phyloP scores from a whole-genome alignment of 495 filamentous ascomycete genomes.

The Penicillium parvum region DNA sequence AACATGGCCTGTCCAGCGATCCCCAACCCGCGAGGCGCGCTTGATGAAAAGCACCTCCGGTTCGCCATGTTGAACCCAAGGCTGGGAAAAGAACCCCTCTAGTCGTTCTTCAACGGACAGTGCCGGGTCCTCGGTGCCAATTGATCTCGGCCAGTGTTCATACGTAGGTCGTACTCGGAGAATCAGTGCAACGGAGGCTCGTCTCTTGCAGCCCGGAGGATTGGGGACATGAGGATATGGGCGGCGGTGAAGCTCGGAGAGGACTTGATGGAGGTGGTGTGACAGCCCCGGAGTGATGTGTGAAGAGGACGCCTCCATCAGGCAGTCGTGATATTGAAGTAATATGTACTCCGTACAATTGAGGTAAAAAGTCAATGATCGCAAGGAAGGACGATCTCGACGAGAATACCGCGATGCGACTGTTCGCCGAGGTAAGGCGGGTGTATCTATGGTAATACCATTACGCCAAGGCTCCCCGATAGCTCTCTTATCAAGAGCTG shows the following conservation, averaged over 20 bases:
- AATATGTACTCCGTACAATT: too few species aligned
- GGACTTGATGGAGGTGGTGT: slow-evolving; percentile 38
- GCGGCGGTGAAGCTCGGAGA: slow-evolving; percentile 47
- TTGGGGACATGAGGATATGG: slow-evolving; percentile 62
- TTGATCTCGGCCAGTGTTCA: slow-evolving; percentile 47
- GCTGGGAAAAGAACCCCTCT: slow-evolving; percentile 60
- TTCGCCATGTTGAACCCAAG: slow-evolving; percentile 70
- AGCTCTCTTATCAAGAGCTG: too few species aligned
- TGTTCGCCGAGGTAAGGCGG: too few species aligned
- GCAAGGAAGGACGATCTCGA: too few species aligned
- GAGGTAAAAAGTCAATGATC: too few species aligned
- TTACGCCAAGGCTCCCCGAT: too few species aligned
- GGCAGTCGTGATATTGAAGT: too few species aligned
- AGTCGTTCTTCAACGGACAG: slow-evolving; percentile 40
- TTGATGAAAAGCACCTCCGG: slow-evolving; percentile 78
- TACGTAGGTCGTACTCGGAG: slow-evolving; percentile 63
- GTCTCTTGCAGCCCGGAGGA: slow-evolving; percentile 56
- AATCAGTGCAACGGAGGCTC: slow-evolving; percentile 70
- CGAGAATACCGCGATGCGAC: too few species aligned
- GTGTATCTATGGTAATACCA: too few species aligned
- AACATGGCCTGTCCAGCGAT: slow-evolving; percentile 74
- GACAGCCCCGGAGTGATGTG: slow-evolving; percentile 12
- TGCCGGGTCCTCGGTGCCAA: slow-evolving; percentile 22
- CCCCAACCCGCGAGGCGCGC: slow-evolving; percentile 62
- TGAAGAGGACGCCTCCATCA: too few species aligned